phyloP scores from a whole-genome alignment of 1,139 yeast species.

The Blastobotrys capitulatus region DNA sequence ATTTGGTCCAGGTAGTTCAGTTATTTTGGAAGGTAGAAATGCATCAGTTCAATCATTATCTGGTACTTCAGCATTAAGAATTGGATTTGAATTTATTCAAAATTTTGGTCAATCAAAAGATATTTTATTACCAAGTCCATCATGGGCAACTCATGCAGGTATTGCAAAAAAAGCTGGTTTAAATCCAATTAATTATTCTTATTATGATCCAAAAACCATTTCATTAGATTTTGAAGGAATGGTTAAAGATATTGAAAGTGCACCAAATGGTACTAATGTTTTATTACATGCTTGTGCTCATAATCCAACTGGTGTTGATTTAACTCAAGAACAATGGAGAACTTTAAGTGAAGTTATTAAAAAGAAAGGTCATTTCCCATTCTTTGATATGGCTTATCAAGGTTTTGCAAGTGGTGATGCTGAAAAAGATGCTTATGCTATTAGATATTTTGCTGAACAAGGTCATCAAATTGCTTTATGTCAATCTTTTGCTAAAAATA shows the following conservation, averaged over 20 bases:
- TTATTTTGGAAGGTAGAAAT: constrained; percentile 41
- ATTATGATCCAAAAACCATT: constrained; percentile 62
- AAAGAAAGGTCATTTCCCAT: constrained; percentile 64
- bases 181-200: constrained; percentile 49
- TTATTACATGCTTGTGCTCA: constrained; percentile 95
- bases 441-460: constrained; percentile 69
- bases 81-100: constrained; percentile 58
- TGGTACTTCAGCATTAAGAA: constrained; percentile 70
- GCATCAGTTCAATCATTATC: constrained; percentile 64
- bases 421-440: constrained; percentile 79
- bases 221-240: constrained; percentile 65
- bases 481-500: constrained; percentile 97
- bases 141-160: constrained; percentile 69
- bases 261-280: constrained; percentile 75
- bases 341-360: constrained; percentile 58
- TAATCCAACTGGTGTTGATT: constrained; percentile 97
- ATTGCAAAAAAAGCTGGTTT: constrained; percentile 45
- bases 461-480: constrained; percentile 47
- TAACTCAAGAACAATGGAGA: constrained; percentile 80
- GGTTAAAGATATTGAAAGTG: constrained; percentile 56
- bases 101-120: constrained; percentile 42
- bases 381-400: constrained; percentile 95
- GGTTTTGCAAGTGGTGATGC: constrained; percentile 93
- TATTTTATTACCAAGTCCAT: constrained; percentile 59
- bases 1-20: constrained; percentile 39